Conservation (phyloP, 495 filamentous ascomycete genomes). For the Annulohypoxylon bovei region DNA sequence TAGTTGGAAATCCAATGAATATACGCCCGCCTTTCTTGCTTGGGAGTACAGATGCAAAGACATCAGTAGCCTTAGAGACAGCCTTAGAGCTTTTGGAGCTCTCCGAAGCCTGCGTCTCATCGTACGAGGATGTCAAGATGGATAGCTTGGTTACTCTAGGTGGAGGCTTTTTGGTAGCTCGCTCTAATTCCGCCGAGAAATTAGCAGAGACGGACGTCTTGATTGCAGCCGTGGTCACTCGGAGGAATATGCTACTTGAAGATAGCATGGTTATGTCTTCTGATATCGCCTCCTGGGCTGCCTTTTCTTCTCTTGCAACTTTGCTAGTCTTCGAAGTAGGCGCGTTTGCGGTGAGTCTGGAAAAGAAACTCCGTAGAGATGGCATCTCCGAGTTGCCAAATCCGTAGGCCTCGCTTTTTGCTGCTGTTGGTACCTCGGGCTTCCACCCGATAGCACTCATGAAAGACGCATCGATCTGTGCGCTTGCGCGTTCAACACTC, state of each 20-base stretch:
- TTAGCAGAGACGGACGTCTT: constrained; percentile 70
- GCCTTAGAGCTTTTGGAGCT: constrained; percentile 51
- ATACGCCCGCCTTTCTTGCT: constrained; percentile 84
- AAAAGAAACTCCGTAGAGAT: constrained; percentile 83
- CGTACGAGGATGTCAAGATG: constrained; percentile 89
- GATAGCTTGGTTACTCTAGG: constrained; percentile 85
- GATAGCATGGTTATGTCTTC: constrained; percentile 73
- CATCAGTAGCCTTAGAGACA: constrained; percentile 69
- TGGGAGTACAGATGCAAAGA: constrained; percentile 91
- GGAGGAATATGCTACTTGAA: constrained; percentile 83
- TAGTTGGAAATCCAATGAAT: constrained; percentile 97
- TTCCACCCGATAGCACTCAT: constrained; percentile 91
- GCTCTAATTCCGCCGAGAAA: constrained; percentile 87
- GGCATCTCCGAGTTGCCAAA: constrained; percentile 52
- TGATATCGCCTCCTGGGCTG: constrained; percentile 63
- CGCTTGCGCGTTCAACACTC: constrained; percentile 76
- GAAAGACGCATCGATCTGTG: constrained; percentile 91
- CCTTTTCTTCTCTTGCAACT: constrained; percentile 63
- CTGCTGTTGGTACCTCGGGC: constrained; percentile 54
- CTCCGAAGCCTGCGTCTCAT: constrained; percentile 76
- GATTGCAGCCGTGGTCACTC: constrained; percentile 86
- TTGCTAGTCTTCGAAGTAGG: constrained; percentile 54
- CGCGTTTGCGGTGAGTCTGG: constrained; percentile 64
- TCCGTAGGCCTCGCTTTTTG: constrained; percentile 53
- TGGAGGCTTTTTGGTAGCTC: constrained; percentile 96